Evolutionary conservation across 2,329 filamentous ascomycete genomes (phyloP), one percentile per base, ranked within the genome.

Genomic region (Hypoxylon sp.): DNA sequence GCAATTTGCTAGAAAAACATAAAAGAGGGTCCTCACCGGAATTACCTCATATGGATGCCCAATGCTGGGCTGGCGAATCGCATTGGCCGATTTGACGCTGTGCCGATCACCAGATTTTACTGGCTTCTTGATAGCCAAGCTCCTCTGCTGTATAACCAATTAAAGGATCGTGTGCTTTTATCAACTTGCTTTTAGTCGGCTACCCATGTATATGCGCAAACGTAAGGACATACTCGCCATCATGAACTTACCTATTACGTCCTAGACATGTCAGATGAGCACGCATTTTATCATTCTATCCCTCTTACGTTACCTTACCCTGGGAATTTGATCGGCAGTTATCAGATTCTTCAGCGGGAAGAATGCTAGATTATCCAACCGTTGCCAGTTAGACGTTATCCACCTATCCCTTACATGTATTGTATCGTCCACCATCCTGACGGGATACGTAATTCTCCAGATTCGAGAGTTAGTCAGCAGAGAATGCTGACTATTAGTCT

Each of bases 221-320:
- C 11, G 8, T 29, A 17, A 11, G 35, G n/a, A n/a, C 17, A 19
- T 42, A 29, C 26, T 42, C 14, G 13, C 14, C 35, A 17, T 26
- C 39, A 10, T n/a, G 19, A 19, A 29, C 19, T 39, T 37, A 37
- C 50, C 19, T 39, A 39, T 42, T 35, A 11, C 31, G 35, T 54
- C 51, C 39, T 42, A 39, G 19, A 42, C 26, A 10, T 22, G 33
- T 54, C 35, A 26, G 22, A 24, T 42, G n/a, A 44, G 22, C 22
- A 14, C 24, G 33, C 39, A 33, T 42, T 10, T 35, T 54, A 44
- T 42, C 39, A 33, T 42, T 10, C 52, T 54, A 44, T 42, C n/a
- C 35, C 26, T 24, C 35, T 54, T 29, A n/a, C 24, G 35, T 26
- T 5, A 54, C 35, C 26, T 31, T 42, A 19, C 10, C 17, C 52